Evolutionary conservation across 2,329 filamentous ascomycete genomes (phyloP).

Genomic region (Cladophialophora carrionii): DNA sequence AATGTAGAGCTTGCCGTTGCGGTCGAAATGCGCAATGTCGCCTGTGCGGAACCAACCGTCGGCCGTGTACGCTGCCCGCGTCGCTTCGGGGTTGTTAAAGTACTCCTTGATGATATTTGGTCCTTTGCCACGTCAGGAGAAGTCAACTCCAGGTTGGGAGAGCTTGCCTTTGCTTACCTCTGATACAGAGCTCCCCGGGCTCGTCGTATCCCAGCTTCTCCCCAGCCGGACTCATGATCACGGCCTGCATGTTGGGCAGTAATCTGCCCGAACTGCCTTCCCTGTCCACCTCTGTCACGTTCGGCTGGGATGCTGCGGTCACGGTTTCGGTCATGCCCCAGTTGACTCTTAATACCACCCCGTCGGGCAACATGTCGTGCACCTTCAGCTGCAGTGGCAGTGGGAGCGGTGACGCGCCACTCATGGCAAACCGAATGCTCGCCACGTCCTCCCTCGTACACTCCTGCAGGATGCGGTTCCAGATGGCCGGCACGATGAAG

Average conservation of each 20-base stretch:
- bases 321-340: conserved; percentile 60
- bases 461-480: conserved; percentile 30
- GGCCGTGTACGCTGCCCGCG: conserved; percentile 38
- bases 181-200: conserved; percentile 47
- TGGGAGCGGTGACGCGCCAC: conserved; percentile 28
- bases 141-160: conserved; percentile 39
- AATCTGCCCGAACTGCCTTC: conserved; percentile 54
- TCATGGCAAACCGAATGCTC: conserved; percentile 27
- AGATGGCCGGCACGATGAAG: conserved; percentile 31
- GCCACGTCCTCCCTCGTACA: conserved; percentile 26
- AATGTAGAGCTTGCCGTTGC: conserved; percentile 47
- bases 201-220: conserved; percentile 40
- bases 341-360: conserved; percentile 26
- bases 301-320: conserved; percentile 41
- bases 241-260: conserved; percentile 44
- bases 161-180: conserved; percentile 40
- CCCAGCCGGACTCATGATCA: conserved; percentile 45
- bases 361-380: conserved; percentile 25
- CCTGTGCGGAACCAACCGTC: conserved; percentile 51
- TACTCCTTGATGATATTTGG: conserved; percentile 32
- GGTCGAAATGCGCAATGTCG: conserved; percentile 45
- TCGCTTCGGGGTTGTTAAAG: conserved; percentile 43
- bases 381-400: conserved; percentile 22
- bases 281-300: conserved; percentile 47
- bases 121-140: conserved; percentile 8